Evolutionary conservation across 768 basidiomycete genomes (phyloP), one percentile per base, ranked within the genome.

Genomic region (Russula sp.): DNA sequence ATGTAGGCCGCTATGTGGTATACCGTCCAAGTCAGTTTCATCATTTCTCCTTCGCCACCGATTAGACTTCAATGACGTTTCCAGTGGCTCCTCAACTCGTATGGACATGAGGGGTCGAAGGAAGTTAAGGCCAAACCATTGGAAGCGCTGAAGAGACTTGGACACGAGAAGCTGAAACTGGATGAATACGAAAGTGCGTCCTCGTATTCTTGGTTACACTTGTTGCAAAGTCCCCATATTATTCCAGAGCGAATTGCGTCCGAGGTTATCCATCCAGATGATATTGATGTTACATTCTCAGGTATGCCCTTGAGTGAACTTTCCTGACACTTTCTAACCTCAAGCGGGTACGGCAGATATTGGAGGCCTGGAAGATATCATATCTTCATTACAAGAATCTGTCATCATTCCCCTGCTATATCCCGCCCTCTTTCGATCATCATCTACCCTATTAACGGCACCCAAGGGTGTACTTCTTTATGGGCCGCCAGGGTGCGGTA

Each of bases 401-500:
- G 87, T 99, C 61, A 98, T 98, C 70, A 96, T 91, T 72, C 96
- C 96, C 1, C 83, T 98, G 47, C 83, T 89, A 63, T 96, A 91
- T 70, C 97, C 97, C 4, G 80, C 87, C 62, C 82, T 98, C 61
- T 98, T 98, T 80, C 79, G 82, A 14, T 80, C 87, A 18, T 84
- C 89, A 0, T 91, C 94, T 0, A 81, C 87, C 14, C 83, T 98
- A 22, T 83, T 97, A 64, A 84, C 85, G 6, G 92, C 97, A 5
- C 97, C 97, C 0, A 98, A 98, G 73, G 97, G 97, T 13, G 96
- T 98, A 9, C 81, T 98, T 18, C 82, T 99, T 20, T 96, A 91
- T 69, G 97, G 97, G 0, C 97, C 95, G 47, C 97, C 97, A 1
- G 96, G 97, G 6, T 99, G 97, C 68, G 97, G 97, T 31, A 99